Conservation (phyloP, 2,329 filamentous ascomycete genomes). For the Zymoseptoria passerinii region DNA sequence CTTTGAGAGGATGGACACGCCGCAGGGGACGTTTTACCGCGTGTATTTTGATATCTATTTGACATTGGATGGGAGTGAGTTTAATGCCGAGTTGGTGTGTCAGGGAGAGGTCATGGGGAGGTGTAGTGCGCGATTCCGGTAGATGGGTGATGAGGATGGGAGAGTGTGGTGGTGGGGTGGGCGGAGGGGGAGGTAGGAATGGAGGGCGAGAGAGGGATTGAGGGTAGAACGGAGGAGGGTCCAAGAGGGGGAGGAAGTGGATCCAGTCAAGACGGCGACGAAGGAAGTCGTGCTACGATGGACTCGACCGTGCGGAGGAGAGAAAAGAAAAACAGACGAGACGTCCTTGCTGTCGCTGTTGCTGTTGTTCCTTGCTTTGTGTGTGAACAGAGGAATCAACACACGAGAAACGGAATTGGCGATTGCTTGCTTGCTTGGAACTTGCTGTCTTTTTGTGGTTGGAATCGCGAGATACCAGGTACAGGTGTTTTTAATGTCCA, state of each 20-base stretch:
- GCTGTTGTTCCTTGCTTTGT: no score
- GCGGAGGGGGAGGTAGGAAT: background rate
- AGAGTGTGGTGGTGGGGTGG: background rate
- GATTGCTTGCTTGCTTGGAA: no score
- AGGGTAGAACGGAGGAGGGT: background rate
- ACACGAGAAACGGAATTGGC: no score
- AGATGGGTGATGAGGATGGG: background rate
- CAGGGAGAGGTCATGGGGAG: slow-evolving; percentile 98
- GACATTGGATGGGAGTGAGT: slow-evolving; percentile 92
- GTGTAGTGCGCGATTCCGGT: slow-evolving; percentile 81
- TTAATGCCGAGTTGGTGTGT: slow-evolving; percentile 97
- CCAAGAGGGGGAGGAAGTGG: background rate
- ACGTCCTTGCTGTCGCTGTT: no score
- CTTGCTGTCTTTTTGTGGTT: no score
- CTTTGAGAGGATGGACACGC: slow-evolving; percentile 98
- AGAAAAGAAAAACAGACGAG: no score
- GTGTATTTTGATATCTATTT: slow-evolving; percentile 66
- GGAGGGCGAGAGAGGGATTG: background rate
- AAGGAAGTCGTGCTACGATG: background rate
- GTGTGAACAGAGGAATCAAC: no score
- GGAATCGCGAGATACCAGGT: no score
- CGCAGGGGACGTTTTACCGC: slow-evolving; percentile 91
- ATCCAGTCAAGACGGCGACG: background rate
- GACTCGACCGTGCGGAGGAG: no score
- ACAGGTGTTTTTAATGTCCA: no score